phyloP scores from a whole-genome alignment of 495 filamentous ascomycete species.

The Penicillium ochrochloron region DNA sequence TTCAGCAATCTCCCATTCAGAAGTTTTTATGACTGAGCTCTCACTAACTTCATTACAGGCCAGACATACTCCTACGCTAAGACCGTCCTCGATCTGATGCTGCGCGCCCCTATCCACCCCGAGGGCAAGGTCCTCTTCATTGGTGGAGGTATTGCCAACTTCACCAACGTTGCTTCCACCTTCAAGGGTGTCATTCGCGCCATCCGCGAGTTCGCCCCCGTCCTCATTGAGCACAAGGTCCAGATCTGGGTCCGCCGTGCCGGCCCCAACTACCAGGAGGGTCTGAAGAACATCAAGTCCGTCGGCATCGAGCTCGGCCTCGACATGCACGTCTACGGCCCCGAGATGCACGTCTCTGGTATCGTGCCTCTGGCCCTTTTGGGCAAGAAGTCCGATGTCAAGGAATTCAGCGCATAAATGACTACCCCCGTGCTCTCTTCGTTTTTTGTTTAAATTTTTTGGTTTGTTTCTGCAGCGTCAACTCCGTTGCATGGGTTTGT shows the following conservation, averaged over 20 bases:
- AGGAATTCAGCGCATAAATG: constrained; percentile 55
- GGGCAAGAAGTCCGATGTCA: constrained; percentile 61
- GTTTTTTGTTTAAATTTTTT: constrained; percentile 26
- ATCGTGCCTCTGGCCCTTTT: constrained; percentile 70
- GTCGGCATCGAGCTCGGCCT: constrained; percentile 91
- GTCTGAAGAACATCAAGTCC: constrained; percentile 98
- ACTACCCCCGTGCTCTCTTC: constrained; percentile 21
- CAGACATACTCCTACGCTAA: constrained; percentile 98
- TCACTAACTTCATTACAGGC: constrained; percentile 1
- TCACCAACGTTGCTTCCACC: constrained; percentile 94
- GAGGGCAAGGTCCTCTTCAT: constrained; percentile 99
- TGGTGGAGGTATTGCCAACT: constrained; percentile 99
- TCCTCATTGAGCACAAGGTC: constrained; percentile 93
- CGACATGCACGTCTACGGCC: constrained; percentile 95
- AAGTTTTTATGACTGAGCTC: neutral
- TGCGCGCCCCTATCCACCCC: constrained; percentile 80
- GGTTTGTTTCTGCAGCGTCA: constrained; percentile 40
- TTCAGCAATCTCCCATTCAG: too few species aligned
- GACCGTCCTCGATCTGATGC: constrained; percentile 97
- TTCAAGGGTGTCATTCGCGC: constrained; percentile 99
- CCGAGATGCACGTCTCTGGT: constrained; percentile 87
- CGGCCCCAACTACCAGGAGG: constrained; percentile 99
- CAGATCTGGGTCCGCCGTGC: constrained; percentile 99
- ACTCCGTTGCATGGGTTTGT: constrained; percentile 45
- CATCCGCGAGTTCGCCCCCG: constrained; percentile 84